These are phyloP conservation scores for Aspergillus sparsus DNA, from an alignment of 495 filamentous ascomycete species.

Conservation along the genomic window DNA sequence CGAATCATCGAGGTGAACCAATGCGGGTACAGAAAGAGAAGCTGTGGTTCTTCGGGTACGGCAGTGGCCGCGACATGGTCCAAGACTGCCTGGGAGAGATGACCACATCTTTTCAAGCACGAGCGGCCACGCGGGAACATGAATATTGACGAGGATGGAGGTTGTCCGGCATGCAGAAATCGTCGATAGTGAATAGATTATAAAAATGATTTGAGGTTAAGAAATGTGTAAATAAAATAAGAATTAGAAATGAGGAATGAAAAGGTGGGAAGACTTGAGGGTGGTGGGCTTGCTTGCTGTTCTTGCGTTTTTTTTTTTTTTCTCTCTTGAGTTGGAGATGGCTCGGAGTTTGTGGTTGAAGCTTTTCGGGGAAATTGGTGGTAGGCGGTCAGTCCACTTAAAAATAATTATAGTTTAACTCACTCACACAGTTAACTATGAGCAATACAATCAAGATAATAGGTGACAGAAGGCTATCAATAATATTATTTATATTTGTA, in stretches of 20 bases:
- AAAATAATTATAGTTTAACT: not conserved
- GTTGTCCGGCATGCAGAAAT: not conserved
- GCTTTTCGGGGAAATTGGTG: constrained; percentile 1
- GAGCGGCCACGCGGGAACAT: constrained; percentile 47
- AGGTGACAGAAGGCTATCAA: not conserved
- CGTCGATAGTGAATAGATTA: not conserved
- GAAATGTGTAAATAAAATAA: not conserved
- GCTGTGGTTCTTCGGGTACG: constrained; percentile 40
- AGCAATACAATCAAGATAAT: not conserved
- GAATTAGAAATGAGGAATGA: not conserved
- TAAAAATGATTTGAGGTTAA: not conserved
- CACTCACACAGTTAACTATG: not conserved
- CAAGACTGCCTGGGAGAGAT: constrained; percentile 35
- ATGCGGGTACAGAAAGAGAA: constrained; percentile 51
- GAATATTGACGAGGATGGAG: constrained; percentile 21
- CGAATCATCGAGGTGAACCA: constrained; percentile 37
- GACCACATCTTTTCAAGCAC: constrained; percentile 43
- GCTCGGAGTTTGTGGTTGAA: not conserved
- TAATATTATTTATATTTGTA: no score
- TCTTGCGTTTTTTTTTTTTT: not conserved
- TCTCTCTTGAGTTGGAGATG: not conserved
- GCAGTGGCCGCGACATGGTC: constrained; percentile 40
- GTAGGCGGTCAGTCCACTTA: not conserved
- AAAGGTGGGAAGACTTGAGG: not conserved
- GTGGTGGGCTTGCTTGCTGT: not conserved